phyloP scores from a whole-genome alignment of 768 basidiomycete species.

The Kwoniella europaea region DNA sequence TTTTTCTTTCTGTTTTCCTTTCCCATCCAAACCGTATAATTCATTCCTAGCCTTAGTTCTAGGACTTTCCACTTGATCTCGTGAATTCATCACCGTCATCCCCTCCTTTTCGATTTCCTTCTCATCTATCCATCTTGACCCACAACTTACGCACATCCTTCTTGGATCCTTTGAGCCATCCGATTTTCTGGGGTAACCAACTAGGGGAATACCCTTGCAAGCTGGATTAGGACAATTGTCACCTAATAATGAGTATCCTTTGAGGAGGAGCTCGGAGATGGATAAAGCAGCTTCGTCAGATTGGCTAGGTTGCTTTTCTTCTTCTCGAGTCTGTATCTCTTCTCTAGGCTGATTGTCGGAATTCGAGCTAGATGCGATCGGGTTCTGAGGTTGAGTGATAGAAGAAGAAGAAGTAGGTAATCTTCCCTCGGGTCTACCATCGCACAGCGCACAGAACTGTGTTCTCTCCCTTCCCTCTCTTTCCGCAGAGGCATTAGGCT shows the following conservation, averaged over 20 bases:
- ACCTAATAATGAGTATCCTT: conserved; percentile 51
- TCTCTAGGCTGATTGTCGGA: not conserved
- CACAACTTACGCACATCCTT: conserved; percentile 52
- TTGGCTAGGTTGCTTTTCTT: not conserved
- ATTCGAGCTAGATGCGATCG: not conserved
- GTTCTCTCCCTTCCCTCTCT: conserved; percentile 40
- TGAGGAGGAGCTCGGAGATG: conserved; percentile 48
- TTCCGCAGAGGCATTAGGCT: conserved; percentile 41
- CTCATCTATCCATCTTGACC: conserved; percentile 41
- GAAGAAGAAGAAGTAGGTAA: conserved; percentile 2
- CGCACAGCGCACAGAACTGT: conserved; percentile 56
- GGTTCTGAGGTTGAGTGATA: not conserved
- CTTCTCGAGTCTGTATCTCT: not conserved
- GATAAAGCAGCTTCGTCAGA: conserved; percentile 32
- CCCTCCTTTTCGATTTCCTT: not conserved
- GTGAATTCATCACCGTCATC: not conserved
- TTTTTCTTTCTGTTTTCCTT: conserved; percentile 39
- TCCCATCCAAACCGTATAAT: conserved; percentile 37
- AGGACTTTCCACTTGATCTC: conserved; percentile 34
- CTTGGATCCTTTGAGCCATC: conserved; percentile 41
- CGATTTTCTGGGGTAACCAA: conserved; percentile 50
- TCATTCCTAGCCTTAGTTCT: conserved; percentile 40
- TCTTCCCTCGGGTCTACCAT: conserved; percentile 44
- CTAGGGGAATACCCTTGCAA: conserved; percentile 53
- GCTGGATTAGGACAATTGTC: conserved; percentile 43